These are phyloP conservation scores for Monosporascus ibericus DNA, from an alignment of 2,329 filamentous ascomycete species.

Conservation along the genomic window DNA sequence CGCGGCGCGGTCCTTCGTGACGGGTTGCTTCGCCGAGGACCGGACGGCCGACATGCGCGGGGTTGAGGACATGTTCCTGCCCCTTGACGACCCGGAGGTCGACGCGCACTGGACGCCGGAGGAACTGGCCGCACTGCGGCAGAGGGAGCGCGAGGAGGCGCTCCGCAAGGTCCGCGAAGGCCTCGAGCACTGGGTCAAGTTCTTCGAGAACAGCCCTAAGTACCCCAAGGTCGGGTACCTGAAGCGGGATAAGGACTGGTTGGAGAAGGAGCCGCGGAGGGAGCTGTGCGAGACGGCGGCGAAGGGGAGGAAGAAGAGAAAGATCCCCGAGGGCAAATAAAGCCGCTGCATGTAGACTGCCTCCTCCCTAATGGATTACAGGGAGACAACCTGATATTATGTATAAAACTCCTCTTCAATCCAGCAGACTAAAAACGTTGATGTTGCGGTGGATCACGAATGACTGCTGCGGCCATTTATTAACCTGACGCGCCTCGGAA, in stretches of 20 bases:
- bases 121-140: constrained; percentile 47
- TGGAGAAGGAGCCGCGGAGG: constrained; percentile 55
- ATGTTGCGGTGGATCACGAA: too few relatives aligned
- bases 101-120: constrained; percentile 52
- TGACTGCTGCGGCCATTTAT: too few relatives aligned
- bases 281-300: constrained; percentile 66
- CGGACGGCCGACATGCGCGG: constrained; percentile 78
- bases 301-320: constrained; percentile 48
- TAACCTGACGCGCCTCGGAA: too few relatives aligned
- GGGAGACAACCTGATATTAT: too few relatives aligned
- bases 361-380: too few relatives aligned
- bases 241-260: constrained; percentile 52
- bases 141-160: constrained; percentile 60
- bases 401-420: too few relatives aligned
- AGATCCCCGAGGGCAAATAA: constrained; percentile 45
- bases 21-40: constrained; percentile 87
- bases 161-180: constrained; percentile 57
- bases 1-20: constrained; percentile 83
- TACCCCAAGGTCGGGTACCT: constrained; percentile 78
- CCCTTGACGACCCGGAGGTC: constrained; percentile 54
- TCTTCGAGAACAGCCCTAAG: constrained; percentile 74
- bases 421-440: too few relatives aligned
- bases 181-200: constrained; percentile 74
- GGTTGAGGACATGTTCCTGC: constrained; percentile 78
- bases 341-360: too few relatives aligned